Evolutionary conservation across 257 asterid genomes (phyloP), one percentile per base, ranked within the genome.

Genomic region (Solanum sitiens): DNA sequence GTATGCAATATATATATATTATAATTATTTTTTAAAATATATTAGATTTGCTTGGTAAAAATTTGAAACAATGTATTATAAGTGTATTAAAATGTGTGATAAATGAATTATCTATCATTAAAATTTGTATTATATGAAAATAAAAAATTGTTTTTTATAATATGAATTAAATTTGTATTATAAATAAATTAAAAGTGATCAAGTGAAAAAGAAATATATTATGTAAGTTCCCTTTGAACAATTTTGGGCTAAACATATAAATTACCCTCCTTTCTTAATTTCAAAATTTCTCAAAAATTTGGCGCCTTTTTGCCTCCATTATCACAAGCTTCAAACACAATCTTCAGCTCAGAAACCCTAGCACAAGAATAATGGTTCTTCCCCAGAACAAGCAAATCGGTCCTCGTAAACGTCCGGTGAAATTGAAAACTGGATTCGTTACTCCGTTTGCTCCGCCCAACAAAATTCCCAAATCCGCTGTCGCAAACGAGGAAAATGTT

Each of bases 321-420:
- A 47, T 30, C 85, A 82, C 1, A 82, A 20, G 11, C 85, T 82
- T 50, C 45, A 50, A 47, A 7, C 42, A 80, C 3, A 80, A 80
- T 30, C 68, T 40, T 23, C 76, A 40, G 21, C 35, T 42, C 89
- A 30, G 25, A 67, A 44, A 47, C 74, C 67, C 89, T 11, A 87
- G 86, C 30, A 21, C 63, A 15, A 80, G 23, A 53, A 37, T 40
- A 65, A 76, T 88, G 89, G 92, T 92, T 92, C 90, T 92, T 63
- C 83, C n/a, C n/a, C 82, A 86, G 72, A 86, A 35, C 72, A 86
- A 86, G 40, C 73, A 73, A 12, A 61, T 33, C 42, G 74, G 61
- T 76, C 84, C 95, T 39, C 94, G 96, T 14, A 94, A 93, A 85
- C 94, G 95, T 44, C 89, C 93, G 15, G 59, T 93, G 82, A 94